A percentile compares a stretch with the other conserved stretches of the same genome.
These are phyloP conservation scores for Talaromyces borbonicus DNA, from an alignment of 495 filamentous ascomycete genomes.

Conservation along the genomic window DNA sequence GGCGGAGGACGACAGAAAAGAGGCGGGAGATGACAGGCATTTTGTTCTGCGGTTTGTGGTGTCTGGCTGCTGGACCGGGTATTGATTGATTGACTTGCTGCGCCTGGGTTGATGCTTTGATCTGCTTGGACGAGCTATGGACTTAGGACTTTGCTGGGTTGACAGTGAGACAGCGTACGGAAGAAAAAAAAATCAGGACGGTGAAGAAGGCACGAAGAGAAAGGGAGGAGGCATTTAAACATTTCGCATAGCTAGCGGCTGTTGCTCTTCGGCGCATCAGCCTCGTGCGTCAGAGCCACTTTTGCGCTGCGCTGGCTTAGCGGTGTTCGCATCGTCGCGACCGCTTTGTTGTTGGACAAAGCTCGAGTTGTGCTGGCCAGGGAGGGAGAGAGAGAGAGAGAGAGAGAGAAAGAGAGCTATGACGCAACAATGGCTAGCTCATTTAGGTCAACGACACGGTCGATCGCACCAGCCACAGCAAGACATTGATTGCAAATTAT, in stretches of 20 bases:
- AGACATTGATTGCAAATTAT: not conserved
- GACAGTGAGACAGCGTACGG: no score
- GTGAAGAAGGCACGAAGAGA: not conserved
- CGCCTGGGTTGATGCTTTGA: no score
- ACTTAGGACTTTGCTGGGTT: no score
- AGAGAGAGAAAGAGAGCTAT: no score
- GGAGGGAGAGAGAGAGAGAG: no score
- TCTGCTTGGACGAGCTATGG: no score
- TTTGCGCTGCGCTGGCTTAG: not conserved
- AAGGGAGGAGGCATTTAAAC: conserved; percentile 2
- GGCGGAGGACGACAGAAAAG: conserved; percentile 38
- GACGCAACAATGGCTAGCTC: not conserved
- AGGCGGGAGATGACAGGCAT: conserved; percentile 44
- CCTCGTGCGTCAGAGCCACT: conserved; percentile 2
- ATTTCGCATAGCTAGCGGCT: not conserved
- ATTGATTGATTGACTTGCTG: no score
- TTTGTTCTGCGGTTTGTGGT: no score
- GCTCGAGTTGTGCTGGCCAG: no score
- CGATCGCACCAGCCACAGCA: not conserved
- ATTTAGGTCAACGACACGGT: not conserved
- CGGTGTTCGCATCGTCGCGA: not conserved
- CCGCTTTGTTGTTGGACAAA: no score
- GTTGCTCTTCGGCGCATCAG: not conserved
- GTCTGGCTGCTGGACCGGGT: no score
- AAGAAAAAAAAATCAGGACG: no score